These are phyloP conservation scores for Fusarium acutatum DNA, from an alignment of 2,329 filamentous ascomycete genomes.

Conservation along the genomic window DNA sequence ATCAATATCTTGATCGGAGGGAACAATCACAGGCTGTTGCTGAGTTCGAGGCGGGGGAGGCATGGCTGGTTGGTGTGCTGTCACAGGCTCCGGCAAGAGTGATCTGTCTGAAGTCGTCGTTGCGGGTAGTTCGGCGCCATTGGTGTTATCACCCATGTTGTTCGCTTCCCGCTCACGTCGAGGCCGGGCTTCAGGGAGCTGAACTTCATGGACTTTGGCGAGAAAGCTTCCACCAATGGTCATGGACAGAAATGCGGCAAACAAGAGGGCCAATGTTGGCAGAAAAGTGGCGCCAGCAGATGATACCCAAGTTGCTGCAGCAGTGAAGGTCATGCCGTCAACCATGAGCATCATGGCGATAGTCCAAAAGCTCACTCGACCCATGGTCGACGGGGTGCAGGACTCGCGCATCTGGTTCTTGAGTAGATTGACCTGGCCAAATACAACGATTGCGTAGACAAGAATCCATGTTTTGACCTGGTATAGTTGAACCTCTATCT, in stretches of 20 bases:
- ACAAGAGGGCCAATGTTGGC: slow-evolving; percentile 63
- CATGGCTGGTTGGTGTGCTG: slow-evolving; percentile 42
- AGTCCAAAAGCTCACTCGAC: slow-evolving; percentile 71
- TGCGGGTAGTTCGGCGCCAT: slow-evolving; percentile 34
- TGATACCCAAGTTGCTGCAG: slow-evolving; percentile 64
- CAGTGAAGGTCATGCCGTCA: slow-evolving; percentile 67
- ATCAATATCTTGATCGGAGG: slow-evolving; percentile 70
- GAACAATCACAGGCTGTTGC: slow-evolving; percentile 63
- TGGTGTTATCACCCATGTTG: slow-evolving; percentile 16
- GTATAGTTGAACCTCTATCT: slow-evolving; percentile 66
- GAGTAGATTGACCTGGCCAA: slow-evolving; percentile 68
- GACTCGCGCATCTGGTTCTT: slow-evolving; percentile 73
- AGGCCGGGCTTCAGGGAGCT: slow-evolving; percentile 63
- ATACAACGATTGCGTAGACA: slow-evolving; percentile 63
- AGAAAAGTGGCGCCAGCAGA: slow-evolving; percentile 65
- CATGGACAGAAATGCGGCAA: slow-evolving; percentile 63
- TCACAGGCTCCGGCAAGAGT: slow-evolving; percentile 54
- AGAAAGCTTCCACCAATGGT: slow-evolving; percentile 66
- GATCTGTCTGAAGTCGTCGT: slow-evolving; percentile 40
- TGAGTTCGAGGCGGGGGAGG: slow-evolving; percentile 25
- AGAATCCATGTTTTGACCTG: slow-evolving; percentile 68
- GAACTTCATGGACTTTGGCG: slow-evolving; percentile 67
- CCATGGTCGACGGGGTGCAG: slow-evolving; percentile 72
- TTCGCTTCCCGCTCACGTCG: slow-evolving; percentile 50
- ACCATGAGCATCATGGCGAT: slow-evolving; percentile 69